These are phyloP conservation scores for Barbarea vulgaris DNA, from an alignment of 345 rosid species.

Conservation along the genomic window DNA sequence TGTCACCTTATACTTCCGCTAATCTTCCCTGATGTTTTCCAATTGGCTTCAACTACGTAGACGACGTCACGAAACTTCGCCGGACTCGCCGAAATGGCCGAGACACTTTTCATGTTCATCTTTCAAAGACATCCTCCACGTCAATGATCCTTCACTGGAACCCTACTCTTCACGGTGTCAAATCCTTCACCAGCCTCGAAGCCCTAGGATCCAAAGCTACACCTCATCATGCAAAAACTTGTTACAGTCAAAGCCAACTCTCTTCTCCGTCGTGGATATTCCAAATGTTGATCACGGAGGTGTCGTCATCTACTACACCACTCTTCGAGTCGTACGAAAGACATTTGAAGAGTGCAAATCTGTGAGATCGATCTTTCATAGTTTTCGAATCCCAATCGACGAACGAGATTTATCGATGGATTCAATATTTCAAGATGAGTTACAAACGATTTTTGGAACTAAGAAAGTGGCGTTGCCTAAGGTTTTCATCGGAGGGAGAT, in stretches of 20 bases:
- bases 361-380: slow-evolving; percentile 63
- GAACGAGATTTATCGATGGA: slow-evolving; percentile 88
- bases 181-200: slow-evolving; percentile 67
- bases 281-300: slow-evolving; percentile 46
- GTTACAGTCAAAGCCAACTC: slow-evolving; percentile 14
- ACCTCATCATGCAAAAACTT: slow-evolving; percentile 45
- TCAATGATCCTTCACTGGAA: slow-evolving; percentile 7
- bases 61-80: background rate
- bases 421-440: slow-evolving; percentile 52
- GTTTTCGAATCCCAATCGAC: slow-evolving; percentile 56
- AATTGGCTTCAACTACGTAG: slow-evolving; percentile 47
- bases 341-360: slow-evolving; percentile 74
- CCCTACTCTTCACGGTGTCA: slow-evolving; percentile 41
- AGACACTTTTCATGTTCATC: slow-evolving; percentile 53
- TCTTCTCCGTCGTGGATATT: slow-evolving; percentile 17
- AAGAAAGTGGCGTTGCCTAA: slow-evolving; percentile 42
- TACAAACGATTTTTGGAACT: slow-evolving; percentile 47
- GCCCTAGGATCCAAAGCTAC: slow-evolving; percentile 38
- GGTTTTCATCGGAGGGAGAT: slow-evolving; percentile 57
- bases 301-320: slow-evolving; percentile 72
- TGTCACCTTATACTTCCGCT: background rate
- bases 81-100: slow-evolving; percentile 21
- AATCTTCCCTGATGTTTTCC: slow-evolving; percentile 46
- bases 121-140: slow-evolving; percentile 55
- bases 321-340: slow-evolving; percentile 69